Evolutionary conservation across 371 early-diverging fungal species (phyloP).

Genomic region (Funneliformis caledonium): DNA sequence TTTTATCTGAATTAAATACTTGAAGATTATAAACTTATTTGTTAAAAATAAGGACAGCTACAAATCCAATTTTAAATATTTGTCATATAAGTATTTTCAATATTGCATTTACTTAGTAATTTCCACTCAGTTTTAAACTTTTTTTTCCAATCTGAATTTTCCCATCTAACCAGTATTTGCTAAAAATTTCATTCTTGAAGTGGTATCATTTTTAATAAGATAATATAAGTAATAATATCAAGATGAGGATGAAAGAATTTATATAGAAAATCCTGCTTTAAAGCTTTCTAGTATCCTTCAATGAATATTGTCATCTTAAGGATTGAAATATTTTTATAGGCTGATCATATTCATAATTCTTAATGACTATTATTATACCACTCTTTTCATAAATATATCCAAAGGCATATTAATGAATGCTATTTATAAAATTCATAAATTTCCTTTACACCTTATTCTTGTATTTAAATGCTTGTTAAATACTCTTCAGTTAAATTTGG

Average conservation of each 20-base stretch:
- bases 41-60: too few species aligned
- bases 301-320: background rate
- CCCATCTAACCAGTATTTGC: too few species aligned
- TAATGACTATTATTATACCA: background rate
- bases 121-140: too few species aligned
- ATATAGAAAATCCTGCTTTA: constrained; percentile 7
- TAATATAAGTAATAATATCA: background rate
- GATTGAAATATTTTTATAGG: background rate
- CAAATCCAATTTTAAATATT: too few species aligned
- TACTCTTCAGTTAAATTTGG: background rate
- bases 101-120: too few species aligned
- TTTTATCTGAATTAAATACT: too few species aligned
- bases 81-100: too few species aligned
- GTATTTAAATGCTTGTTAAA: background rate
- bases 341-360: background rate
- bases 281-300: background rate
- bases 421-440: constrained; percentile 16
- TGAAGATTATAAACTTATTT: too few species aligned
- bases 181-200: too few species aligned
- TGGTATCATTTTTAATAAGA: too few species aligned
- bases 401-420: background rate
- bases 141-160: too few species aligned
- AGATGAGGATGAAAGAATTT: background rate
- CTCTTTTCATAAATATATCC: background rate
- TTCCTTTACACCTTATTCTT: background rate